Conservation (phyloP, 2,329 filamentous ascomycete species). For the Xylariaceae sp. region DNA sequence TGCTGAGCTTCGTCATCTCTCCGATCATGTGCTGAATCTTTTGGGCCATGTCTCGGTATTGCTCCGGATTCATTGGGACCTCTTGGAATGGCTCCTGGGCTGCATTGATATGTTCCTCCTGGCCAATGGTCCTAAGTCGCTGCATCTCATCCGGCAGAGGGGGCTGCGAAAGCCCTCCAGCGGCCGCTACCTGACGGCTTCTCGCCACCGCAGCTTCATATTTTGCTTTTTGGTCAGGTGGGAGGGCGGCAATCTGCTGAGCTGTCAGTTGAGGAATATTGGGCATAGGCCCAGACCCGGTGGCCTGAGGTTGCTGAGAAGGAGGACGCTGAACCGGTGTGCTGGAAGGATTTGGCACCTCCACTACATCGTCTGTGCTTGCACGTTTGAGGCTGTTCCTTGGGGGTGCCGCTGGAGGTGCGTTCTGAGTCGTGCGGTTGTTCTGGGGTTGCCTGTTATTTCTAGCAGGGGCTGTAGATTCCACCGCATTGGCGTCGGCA, state of each 20-base stretch:
- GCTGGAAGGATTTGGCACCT: slow-evolving; percentile 28
- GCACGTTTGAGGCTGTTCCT: slow-evolving; percentile 55
- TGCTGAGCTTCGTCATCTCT: slow-evolving; percentile 50
- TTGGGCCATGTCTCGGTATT: slow-evolving; percentile 47
- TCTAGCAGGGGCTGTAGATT: slow-evolving; percentile 28
- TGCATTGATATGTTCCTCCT: slow-evolving; percentile 41
- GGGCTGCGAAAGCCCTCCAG: slow-evolving; percentile 1
- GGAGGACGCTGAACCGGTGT: slow-evolving; percentile 33
- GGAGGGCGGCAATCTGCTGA: slow-evolving; percentile 46
- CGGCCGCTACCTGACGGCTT: slow-evolving; percentile 23
- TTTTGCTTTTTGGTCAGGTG: slow-evolving; percentile 49
- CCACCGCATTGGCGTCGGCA: slow-evolving; percentile 20
- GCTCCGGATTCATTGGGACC: slow-evolving; percentile 50
- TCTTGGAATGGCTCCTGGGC: slow-evolving; percentile 46
- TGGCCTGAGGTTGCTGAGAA: slow-evolving; percentile 35
- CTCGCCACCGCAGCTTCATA: slow-evolving; percentile 43
- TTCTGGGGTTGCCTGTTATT: slow-evolving; percentile 37
- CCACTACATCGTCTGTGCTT: slow-evolving; percentile 48
- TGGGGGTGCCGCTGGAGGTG: slow-evolving; percentile 42
- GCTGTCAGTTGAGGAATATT: slow-evolving; percentile 35
- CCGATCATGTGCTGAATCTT: slow-evolving; percentile 46
- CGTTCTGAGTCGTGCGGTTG: slow-evolving; percentile 42
- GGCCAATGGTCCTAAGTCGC: slow-evolving; percentile 36
- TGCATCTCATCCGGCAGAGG: slow-evolving; percentile 43
- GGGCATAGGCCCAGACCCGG: slow-evolving; percentile 12